These are phyloP conservation scores for Chondrus crispus DNA, from an alignment of 23 red algal species.

Conservation along the genomic window DNA sequence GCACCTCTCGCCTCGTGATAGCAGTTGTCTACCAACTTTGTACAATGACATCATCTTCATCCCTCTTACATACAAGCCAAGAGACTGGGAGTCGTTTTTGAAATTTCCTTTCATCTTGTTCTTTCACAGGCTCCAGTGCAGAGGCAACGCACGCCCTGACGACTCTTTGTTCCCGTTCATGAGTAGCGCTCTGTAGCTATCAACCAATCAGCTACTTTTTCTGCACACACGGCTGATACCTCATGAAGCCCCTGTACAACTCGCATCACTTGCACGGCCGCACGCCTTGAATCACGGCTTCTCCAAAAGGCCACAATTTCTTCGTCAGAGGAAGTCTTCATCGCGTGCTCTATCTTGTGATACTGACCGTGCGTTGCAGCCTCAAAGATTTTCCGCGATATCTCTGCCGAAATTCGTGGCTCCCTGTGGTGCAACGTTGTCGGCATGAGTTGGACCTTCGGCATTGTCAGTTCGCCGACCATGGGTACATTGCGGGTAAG, in stretches of 20 bases:
- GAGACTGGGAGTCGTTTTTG: too few relatives aligned
- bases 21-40: background rate
- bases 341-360: background rate
- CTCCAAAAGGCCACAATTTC: background rate
- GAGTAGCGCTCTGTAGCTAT: background rate
- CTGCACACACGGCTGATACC: slow-evolving; percentile 10
- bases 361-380: background rate
- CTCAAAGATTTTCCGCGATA: slow-evolving; percentile 39
- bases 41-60: too few relatives aligned
- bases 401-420: slow-evolving; percentile 15
- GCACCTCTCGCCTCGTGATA: background rate
- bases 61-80: too few relatives aligned
- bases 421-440: slow-evolving; percentile 40
- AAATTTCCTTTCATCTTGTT: too few relatives aligned
- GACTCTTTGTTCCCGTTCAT: too few relatives aligned
- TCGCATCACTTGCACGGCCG: slow-evolving; percentile 25
- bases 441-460: background rate
- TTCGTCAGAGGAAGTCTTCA: background rate
- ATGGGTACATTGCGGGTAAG: slow-evolving; percentile 26
- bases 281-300: background rate
- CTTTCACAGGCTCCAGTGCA: background rate
- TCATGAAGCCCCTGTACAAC: slow-evolving; percentile 47
- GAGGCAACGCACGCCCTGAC: background rate
- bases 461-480: slow-evolving; percentile 37
- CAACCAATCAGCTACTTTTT: slow-evolving; percentile 62